phyloP scores from a whole-genome alignment of 495 filamentous ascomycete genomes.

The Sabuloglossum arenarium region DNA sequence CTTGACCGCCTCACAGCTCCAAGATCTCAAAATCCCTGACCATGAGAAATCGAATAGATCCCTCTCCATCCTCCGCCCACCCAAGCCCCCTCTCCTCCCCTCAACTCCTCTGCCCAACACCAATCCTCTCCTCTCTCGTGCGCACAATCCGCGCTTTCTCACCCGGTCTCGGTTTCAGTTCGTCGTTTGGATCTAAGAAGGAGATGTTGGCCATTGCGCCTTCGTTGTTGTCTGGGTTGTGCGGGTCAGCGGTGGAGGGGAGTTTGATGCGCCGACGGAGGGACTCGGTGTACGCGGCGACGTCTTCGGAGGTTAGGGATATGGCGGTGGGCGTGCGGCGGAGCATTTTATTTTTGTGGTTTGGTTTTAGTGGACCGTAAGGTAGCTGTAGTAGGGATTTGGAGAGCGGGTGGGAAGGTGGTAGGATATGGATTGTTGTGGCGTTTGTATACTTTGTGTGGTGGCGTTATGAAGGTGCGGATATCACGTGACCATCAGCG shows the following conservation, averaged over 20 bases:
- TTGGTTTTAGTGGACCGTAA: not conserved
- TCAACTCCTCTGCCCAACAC: constrained; percentile 10
- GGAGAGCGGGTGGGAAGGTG: not conserved
- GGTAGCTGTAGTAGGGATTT: too few relatives aligned
- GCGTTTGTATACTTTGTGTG: too few relatives aligned
- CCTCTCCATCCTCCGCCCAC: not conserved
- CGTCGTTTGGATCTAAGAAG: constrained; percentile 29
- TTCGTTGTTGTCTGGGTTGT: not conserved
- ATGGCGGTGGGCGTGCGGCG: constrained; percentile 64
- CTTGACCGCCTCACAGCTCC: too few relatives aligned
- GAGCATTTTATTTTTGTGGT: constrained; percentile 34
- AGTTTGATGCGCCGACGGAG: not conserved
- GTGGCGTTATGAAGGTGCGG: too few relatives aligned
- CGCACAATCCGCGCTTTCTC: constrained; percentile 29
- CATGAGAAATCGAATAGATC: too few relatives aligned
- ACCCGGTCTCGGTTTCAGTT: constrained; percentile 32
- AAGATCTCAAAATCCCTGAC: too few relatives aligned
- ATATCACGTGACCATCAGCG: too few relatives aligned
- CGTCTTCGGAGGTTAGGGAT: constrained; percentile 55
- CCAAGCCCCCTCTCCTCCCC: not conserved
- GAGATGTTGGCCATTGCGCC: not conserved
- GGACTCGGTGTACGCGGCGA: constrained; percentile 32
- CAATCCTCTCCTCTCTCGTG: constrained; percentile 28
- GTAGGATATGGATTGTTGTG: too few relatives aligned
- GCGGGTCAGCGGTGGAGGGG: not conserved